Percentiles rank a stretch among this genome's conserved stretches.
These are phyloP conservation scores for Hagleromyces aurorensis DNA, from an alignment of 805 yeast genomes.

Conservation along the genomic window DNA sequence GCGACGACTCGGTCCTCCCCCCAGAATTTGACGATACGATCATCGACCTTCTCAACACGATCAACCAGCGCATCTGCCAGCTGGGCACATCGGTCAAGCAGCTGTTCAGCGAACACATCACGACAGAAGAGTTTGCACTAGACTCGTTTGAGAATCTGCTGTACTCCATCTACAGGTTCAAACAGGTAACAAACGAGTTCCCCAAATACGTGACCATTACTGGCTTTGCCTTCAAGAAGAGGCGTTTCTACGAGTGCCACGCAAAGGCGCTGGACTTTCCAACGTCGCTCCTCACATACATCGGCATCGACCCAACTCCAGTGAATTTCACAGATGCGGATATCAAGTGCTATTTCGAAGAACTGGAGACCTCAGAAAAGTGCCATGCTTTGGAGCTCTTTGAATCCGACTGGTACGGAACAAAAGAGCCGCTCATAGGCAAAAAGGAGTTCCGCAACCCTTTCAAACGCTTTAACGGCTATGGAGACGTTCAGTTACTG, in stretches of 20 bases:
- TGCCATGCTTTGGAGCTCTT: slow-evolving; percentile 48
- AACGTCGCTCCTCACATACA: slow-evolving; percentile 34
- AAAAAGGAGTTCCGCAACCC: slow-evolving; percentile 57
- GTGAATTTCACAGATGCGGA: slow-evolving; percentile 20
- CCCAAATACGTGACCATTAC: slow-evolving; percentile 50
- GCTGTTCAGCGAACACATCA: slow-evolving; percentile 24
- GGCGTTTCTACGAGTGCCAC: slow-evolving; percentile 51
- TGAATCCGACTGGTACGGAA: slow-evolving; percentile 50
- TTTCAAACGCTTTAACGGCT: slow-evolving; percentile 36
- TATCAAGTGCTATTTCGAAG: slow-evolving; percentile 36
- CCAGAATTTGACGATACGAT: slow-evolving; percentile 8
- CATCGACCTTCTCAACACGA: slow-evolving; percentile 4
- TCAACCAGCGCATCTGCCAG: slow-evolving; percentile 2
- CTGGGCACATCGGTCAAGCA: slow-evolving; percentile 10
- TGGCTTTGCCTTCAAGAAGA: slow-evolving; percentile 68
- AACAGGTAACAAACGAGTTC: slow-evolving; percentile 38
- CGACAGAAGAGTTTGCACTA: slow-evolving; percentile 63
- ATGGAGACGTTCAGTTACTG: slow-evolving; percentile 17
- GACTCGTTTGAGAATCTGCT: slow-evolving; percentile 75
- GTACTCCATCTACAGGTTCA: slow-evolving; percentile 48
- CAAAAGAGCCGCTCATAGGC: slow-evolving; percentile 33
- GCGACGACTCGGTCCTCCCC: slow-evolving; percentile 7
- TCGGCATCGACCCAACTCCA: slow-evolving; percentile 54
- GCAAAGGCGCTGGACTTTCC: slow-evolving; percentile 43
- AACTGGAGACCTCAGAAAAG: slow-evolving; percentile 41